Conservation (phyloP, 2,329 filamentous ascomycete genomes). For the Claviceps humidiphila region DNA sequence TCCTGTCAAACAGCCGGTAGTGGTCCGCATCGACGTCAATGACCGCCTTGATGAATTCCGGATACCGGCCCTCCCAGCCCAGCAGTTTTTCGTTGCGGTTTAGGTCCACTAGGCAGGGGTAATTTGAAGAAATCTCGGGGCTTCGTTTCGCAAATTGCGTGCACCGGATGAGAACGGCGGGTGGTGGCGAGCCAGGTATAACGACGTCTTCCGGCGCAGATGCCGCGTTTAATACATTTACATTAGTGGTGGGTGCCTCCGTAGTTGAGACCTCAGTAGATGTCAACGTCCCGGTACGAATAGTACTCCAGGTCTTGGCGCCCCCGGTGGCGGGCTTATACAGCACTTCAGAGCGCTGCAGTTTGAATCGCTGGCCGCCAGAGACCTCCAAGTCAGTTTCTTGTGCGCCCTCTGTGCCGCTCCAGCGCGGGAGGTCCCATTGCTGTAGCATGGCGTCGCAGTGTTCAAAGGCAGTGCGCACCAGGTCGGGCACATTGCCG, state of each 20-base stretch:
- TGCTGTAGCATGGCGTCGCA: slow-evolving; percentile 17
- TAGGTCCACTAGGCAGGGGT: slow-evolving; percentile 13
- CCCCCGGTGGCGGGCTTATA: slow-evolving; percentile 10
- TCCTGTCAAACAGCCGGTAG: slow-evolving; percentile 15
- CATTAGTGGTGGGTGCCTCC: not conserved
- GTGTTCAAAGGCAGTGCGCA: slow-evolving; percentile 17
- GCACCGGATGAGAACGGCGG: slow-evolving; percentile 13
- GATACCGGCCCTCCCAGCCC: slow-evolving; percentile 15
- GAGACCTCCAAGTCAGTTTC: slow-evolving; percentile 7
- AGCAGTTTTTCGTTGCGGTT: slow-evolving; percentile 14
- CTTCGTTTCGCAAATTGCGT: slow-evolving; percentile 3
- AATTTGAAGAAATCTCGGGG: not conserved
- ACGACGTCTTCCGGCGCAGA: not conserved
- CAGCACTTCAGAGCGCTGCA: slow-evolving; percentile 10
- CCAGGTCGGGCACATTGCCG: slow-evolving; percentile 12
- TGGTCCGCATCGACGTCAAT: slow-evolving; percentile 16
- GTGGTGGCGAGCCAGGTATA: slow-evolving; percentile 9
- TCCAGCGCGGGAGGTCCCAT: slow-evolving; percentile 16
- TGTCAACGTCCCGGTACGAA: not conserved
- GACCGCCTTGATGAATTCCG: slow-evolving; percentile 16
- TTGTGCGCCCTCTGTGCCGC: slow-evolving; percentile 8
- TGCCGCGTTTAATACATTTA: not conserved
- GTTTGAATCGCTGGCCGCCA: slow-evolving; percentile 8
- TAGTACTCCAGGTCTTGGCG: slow-evolving; percentile 7
- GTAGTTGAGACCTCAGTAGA: not conserved